phyloP scores from a whole-genome alignment of 2,329 filamentous ascomycete species.

The Tympanopsis confertula region DNA sequence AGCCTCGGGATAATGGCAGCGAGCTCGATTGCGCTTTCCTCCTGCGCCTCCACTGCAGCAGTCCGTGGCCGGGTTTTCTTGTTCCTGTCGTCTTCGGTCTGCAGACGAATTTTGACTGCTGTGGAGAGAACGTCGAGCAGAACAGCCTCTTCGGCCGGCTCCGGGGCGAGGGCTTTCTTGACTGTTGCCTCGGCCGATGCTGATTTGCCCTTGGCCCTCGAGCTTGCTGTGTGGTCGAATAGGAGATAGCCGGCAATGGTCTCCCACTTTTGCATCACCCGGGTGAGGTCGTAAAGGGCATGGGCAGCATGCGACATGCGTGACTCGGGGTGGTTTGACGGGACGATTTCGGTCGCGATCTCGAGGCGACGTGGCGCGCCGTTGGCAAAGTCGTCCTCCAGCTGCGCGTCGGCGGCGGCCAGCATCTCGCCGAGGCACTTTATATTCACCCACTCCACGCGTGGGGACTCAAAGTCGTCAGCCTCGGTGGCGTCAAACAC shows the following conservation, averaged over 20 bases:
- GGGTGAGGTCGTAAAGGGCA: conserved; percentile 70
- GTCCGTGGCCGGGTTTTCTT: conserved; percentile 46
- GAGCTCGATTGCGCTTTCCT: conserved; percentile 67
- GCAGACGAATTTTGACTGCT: conserved; percentile 64
- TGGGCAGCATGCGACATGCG: conserved; percentile 78
- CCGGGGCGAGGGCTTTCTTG: conserved; percentile 62
- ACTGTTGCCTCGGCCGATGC: conserved; percentile 51
- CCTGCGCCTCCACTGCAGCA: conserved; percentile 58
- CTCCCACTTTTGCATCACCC: conserved; percentile 78
- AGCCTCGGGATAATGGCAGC: conserved; percentile 72
- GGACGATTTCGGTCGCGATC: conserved; percentile 40
- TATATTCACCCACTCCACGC: conserved; percentile 76
- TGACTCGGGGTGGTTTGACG: conserved; percentile 60
- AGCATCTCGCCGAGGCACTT: conserved; percentile 83
- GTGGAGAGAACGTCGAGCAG: conserved; percentile 79
- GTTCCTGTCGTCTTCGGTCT: conserved; percentile 51
- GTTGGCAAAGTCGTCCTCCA: conserved; percentile 40
- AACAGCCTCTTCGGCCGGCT: conserved; percentile 68
- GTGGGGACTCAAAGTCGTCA: conserved; percentile 65
- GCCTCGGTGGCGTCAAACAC: conserved; percentile 59
- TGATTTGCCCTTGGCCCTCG: conserved; percentile 30
- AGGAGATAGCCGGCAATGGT: conserved; percentile 79
- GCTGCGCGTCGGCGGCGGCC: conserved; percentile 65
- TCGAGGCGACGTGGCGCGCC: conserved; percentile 32
- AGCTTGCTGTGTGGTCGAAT: conserved; percentile 71